A percentile compares a stretch with the other conserved stretches of the same genome.
phyloP scores from a whole-genome alignment of 768 basidiomycete species.

The Hortiboletus flavorubellus region DNA sequence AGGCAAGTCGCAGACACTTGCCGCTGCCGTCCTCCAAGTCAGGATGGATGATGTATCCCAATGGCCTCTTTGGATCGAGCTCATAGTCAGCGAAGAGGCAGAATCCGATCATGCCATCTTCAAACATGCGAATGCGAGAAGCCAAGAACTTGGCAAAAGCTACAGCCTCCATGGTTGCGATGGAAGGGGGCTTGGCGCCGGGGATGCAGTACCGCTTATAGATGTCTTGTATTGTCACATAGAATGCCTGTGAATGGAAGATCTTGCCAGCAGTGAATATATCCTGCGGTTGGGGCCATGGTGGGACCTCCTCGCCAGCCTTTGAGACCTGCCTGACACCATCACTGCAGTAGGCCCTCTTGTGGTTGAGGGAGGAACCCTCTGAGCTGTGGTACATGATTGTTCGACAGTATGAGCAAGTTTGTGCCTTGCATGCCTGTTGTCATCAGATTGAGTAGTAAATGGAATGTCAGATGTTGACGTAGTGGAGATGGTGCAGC shows the following conservation, averaged over 20 bases:
- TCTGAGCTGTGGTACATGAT: not conserved
- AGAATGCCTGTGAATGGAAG: not conserved
- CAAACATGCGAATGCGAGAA: not conserved
- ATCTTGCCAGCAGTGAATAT: not conserved
- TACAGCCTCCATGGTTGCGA: not conserved
- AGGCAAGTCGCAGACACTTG: not conserved
- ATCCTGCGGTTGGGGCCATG: not conserved
- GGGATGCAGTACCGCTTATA: not conserved
- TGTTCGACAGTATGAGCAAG: not conserved
- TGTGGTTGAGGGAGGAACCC: not conserved
- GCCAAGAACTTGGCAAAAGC: not conserved
- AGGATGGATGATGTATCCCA: not conserved
- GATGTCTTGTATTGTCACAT: not conserved
- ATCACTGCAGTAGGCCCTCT: not conserved
- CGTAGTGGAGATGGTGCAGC: too few species aligned
- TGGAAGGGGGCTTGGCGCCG: not conserved
- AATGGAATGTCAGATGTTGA: too few species aligned
- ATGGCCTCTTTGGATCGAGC: not conserved
- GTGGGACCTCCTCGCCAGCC: too few species aligned
- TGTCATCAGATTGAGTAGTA: too few species aligned
- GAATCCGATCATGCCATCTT: not conserved
- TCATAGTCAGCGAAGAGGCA: not conserved
- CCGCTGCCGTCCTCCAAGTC: not conserved
- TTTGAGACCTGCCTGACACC: too few species aligned
- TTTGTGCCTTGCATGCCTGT: too few species aligned